These are phyloP conservation scores for Parathielavia hyrcaniae DNA, from an alignment of 495 filamentous ascomycete species.

Conservation along the genomic window DNA sequence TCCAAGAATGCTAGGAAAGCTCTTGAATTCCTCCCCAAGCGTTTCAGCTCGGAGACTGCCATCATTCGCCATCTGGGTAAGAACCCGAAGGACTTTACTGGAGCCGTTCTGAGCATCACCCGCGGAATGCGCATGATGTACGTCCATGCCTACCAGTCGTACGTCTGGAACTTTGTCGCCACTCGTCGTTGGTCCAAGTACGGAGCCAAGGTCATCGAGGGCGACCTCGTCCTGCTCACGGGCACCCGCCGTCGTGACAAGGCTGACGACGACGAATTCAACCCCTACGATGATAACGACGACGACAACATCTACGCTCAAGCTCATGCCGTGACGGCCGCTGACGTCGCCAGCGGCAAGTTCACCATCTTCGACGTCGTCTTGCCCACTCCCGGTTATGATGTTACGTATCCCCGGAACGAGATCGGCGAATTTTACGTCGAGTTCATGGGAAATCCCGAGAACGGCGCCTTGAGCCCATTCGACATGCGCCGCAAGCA, in stretches of 20 bases:
- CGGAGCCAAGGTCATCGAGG: slow-evolving; percentile 66
- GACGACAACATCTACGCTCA: slow-evolving; percentile 60
- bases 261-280: slow-evolving; percentile 51
- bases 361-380: slow-evolving; percentile 86
- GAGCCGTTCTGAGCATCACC: slow-evolving; percentile 68
- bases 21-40: slow-evolving; percentile 62
- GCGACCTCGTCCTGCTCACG: slow-evolving; percentile 71
- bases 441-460: slow-evolving; percentile 71
- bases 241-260: slow-evolving; percentile 13
- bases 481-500: slow-evolving; percentile 78
- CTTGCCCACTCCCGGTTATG: slow-evolving; percentile 88
- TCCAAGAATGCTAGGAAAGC: slow-evolving; percentile 52
- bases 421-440: slow-evolving; percentile 74
- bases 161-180: slow-evolving; percentile 84
- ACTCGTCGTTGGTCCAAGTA: slow-evolving; percentile 70
- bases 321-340: slow-evolving; percentile 65
- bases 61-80: slow-evolving; percentile 66
- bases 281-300: slow-evolving; percentile 35
- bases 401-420: slow-evolving; percentile 79
- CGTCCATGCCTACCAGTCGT: slow-evolving; percentile 88
- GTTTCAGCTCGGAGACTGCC: slow-evolving; percentile 69
- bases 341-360: slow-evolving; percentile 71
- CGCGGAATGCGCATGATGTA: slow-evolving; percentile 86
- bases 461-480: slow-evolving; percentile 72
- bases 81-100: slow-evolving; percentile 58